Base-by-base conservation (phyloP, 345 rosid species). In the Microthlaspi erraticum region DNA sequence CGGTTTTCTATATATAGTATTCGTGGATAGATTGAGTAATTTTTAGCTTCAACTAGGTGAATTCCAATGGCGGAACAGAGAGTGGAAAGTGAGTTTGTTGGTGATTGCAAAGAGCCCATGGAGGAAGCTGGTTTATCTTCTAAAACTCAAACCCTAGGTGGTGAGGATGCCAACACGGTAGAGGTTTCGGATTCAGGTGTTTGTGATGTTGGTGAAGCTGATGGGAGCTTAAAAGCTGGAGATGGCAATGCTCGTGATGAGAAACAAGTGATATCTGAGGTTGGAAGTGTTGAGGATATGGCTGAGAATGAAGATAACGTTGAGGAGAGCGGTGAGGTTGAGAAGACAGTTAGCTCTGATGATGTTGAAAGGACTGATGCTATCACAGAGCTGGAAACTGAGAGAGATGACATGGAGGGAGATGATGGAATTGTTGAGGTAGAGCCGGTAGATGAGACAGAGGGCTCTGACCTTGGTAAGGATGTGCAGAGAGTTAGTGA, bases 141-240 rank as follows among this genome's bases (percentile, higher is more conserved):
- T 46, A 8, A 57, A 57, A 14, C 36, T 49, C 44, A 49, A 73
- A 65, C 66, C 72, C 66, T 58, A 72, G 52, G 0, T 55, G 42
- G 5, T 38, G 64, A 56, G 12, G 51, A 64, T 46, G 23, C 33
- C n/a, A 33, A 6, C 1, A 32, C 52, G 4, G 29, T 61, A 18
- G 54, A 52, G 10, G 63, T 13, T 61, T 53, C 38, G 39, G 59
- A 72, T 31, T 17, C 50, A 20, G 39, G 49, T 18, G 58, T 70
- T 55, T 56, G 23, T 13, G 49, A 51, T 66, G 50, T 38, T 57
- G 34, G n/a, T 46, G 73, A 14, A 37, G 44, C 2, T 7, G 64
- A 26, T 53, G 39, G 41, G 14, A 7, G 39, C 39, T 36, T 36
- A 36, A 36, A 36, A 36, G 39, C 39, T 55, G 16, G n/a, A 32